Percentiles rank a stretch among this genome's conserved stretches.
These are phyloP conservation scores for Physcomitrellopsis africana DNA, from an alignment of 225 moss, liverwort and hornwort genomes.

Conservation along the genomic window DNA sequence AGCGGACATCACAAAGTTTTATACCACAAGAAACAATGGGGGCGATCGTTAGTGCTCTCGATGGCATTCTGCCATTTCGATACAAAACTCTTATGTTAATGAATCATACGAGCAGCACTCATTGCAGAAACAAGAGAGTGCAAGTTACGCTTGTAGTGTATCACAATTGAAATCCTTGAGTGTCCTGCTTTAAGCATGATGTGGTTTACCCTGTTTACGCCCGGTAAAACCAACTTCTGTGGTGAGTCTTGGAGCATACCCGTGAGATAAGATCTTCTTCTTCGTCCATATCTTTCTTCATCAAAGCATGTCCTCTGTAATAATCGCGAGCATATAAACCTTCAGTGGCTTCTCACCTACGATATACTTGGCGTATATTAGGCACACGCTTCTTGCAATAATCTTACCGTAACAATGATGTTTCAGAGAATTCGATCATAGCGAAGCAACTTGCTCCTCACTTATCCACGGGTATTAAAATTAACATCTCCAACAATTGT, in stretches of 20 bases:
- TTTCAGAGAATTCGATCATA: not conserved
- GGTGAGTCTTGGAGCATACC: not conserved
- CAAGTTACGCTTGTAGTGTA: not conserved
- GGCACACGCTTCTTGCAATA: not conserved
- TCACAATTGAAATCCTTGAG: not conserved
- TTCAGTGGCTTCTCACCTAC: not conserved
- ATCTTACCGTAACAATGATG: not conserved
- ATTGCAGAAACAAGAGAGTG: not conserved
- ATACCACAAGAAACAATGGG: constrained; percentile 21
- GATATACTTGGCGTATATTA: not conserved
- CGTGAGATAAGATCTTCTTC: constrained; percentile 8
- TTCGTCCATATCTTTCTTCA: constrained; percentile 24
- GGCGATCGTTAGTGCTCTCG: constrained; percentile 9
- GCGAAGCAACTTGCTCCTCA: not conserved
- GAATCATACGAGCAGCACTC: constrained; percentile 8
- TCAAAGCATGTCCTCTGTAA: constrained; percentile 5
- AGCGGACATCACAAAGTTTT: constrained; percentile 15
- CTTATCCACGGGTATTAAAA: not conserved
- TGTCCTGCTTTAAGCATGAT: constrained; percentile 8
- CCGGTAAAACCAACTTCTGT: not conserved
- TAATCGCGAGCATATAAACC: not conserved
- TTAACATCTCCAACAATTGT: not conserved
- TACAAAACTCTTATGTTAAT: constrained; percentile 3
- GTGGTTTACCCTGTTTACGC: constrained; percentile 22
- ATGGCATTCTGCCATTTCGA: not conserved